phyloP scores from a whole-genome alignment of 2,329 filamentous ascomycete species.

The Penicillium sp. region DNA sequence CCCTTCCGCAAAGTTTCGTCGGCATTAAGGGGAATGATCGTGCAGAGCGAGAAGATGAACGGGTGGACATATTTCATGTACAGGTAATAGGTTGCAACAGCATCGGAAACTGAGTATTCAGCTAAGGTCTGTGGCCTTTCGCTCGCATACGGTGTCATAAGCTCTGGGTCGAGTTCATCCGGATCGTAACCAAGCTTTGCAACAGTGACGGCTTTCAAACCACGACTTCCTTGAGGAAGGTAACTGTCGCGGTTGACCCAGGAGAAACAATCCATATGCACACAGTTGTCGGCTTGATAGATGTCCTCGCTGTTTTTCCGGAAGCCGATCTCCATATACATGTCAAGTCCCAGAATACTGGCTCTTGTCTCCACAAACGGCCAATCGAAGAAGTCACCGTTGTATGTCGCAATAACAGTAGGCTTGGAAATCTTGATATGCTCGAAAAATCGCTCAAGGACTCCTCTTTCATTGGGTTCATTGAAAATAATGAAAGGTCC shows the following conservation, averaged over 20 bases:
- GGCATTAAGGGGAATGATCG: constrained; percentile 87
- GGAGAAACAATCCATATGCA: constrained; percentile 98
- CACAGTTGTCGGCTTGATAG: constrained; percentile 92
- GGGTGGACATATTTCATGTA: constrained; percentile 99
- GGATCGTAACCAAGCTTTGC: constrained; percentile 98
- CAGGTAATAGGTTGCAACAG: constrained; percentile 95
- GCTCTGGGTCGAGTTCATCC: constrained; percentile 92
- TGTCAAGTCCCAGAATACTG: constrained; percentile 92
- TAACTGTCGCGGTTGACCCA: constrained; percentile 99
- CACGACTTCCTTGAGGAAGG: constrained; percentile 92
- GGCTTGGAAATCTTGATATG: constrained; percentile 94
- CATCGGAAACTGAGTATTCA: constrained; percentile 98
- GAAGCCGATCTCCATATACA: constrained; percentile 99
- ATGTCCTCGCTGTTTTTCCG: constrained; percentile 93
- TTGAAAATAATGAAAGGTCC: constrained; percentile 98
- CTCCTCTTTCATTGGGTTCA: constrained; percentile 83
- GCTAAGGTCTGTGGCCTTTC: constrained; percentile 92
- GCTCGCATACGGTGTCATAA: constrained; percentile 87
- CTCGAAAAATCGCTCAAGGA: constrained; percentile 89
- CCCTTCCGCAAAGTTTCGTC: constrained; percentile 94
- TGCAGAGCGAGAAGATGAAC: constrained; percentile 98
- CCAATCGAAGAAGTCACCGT: constrained; percentile 99
- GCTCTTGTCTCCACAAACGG: constrained; percentile 94
- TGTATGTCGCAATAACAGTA: constrained; percentile 99
- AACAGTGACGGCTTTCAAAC: constrained; percentile 94